Conservation (phyloP, 176 grass and related monocot genomes). For the Ensete ventricosum region DNA sequence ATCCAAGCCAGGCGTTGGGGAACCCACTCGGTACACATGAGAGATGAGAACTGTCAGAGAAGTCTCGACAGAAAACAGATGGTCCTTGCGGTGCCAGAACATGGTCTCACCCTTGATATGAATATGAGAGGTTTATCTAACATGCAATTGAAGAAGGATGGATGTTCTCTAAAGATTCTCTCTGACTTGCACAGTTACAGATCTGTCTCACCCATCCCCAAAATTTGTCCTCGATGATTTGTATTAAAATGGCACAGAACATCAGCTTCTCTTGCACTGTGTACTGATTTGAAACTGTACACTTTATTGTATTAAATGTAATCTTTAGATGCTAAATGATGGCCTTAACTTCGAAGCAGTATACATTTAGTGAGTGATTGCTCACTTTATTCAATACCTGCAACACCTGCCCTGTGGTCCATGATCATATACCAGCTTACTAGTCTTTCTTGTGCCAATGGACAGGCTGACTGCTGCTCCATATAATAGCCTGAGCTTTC, state of each 20-base stretch:
- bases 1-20: not conserved
- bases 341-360: not conserved
- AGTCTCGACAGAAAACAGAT: too few species aligned
- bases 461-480: not conserved
- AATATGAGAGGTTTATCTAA: not conserved
- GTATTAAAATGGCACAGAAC: not conserved
- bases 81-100: not conserved
- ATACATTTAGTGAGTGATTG: not conserved
- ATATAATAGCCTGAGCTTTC: not conserved
- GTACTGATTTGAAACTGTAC: not conserved
- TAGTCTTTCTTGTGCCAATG: not conserved
- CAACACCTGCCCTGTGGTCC: not conserved
- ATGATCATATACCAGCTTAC: not conserved
- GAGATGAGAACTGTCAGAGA: not conserved
- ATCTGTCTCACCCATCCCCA: constrained; percentile 1
- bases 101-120: not conserved
- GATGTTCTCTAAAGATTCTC: not conserved
- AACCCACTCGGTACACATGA: not conserved
- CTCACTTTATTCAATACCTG: not conserved
- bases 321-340: not conserved
- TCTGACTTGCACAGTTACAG: not conserved
- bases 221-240: not conserved
- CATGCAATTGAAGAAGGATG: not conserved
- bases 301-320: not conserved
- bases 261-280: too few species aligned